Base-by-base conservation (phyloP, 331 rosid genomes). In the Arachis monticola region DNA sequence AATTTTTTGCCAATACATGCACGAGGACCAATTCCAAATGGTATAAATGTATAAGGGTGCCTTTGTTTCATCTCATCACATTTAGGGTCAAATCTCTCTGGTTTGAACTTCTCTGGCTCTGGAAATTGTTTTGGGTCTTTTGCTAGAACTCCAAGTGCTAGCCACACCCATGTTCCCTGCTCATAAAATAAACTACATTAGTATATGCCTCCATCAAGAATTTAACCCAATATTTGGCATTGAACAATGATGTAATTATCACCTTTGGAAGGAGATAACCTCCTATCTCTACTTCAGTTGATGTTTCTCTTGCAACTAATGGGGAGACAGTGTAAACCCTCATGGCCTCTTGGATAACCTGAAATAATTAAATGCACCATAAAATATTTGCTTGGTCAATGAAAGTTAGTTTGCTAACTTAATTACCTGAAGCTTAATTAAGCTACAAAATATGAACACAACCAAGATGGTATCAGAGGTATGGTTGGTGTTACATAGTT, bases 221-320 rank as follows among this genome's bases (percentile, higher is more conserved):
- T 14, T 5, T 32, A 3, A 8, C 55, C 2, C 9, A 57, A 22
- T 6, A 22, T 57, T 14, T 14, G 32, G 5, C 35, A 56, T 2
- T 1, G 2, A 4, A 56, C 32, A 13, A 38, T 35, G 60, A 30
- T 35, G 1, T 58, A 35, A 4, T 35, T 35, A 17, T 56, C 87
- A 95, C 99, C 99, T 92, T 95, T 7, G 99, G 99, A 64, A 95
- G 90, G 81, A 88, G 84, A 82, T 95, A 95, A 66, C 98, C 97
- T 72, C 99, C 99, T 42, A 95, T 86, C 77, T 92, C 94, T 3
- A 92, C 92, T 10, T 89, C 84, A 79, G 80, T 89, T 55, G 90
- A 79, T 70, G 99, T 90, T 83, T 95, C 97, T 85, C 99, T 88
- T 8, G 98, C 99, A 81, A 95, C 89, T 60, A 95, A 74, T 22